Evolutionary conservation across 306 rosid genomes (phyloP).

Genomic region (Sophora flavescens): DNA sequence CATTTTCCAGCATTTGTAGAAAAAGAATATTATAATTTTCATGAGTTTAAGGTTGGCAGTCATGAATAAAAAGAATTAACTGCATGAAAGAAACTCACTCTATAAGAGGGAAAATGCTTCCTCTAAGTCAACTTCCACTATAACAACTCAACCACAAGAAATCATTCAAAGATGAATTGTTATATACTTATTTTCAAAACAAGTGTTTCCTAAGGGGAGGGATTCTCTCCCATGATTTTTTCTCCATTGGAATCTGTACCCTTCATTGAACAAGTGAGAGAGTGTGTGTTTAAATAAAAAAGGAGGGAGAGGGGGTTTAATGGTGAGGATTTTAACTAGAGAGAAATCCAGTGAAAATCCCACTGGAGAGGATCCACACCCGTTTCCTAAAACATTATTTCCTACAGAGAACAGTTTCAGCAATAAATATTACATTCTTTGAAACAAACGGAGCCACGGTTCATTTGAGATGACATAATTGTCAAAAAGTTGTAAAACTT

Average conservation of each 20-base stretch:
- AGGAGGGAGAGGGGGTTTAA: no score
- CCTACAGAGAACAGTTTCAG: slow-evolving; percentile 18
- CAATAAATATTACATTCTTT: slow-evolving; percentile 21
- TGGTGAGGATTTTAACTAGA: no score
- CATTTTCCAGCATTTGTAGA: background rate
- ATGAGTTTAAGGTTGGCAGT: background rate
- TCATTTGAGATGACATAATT: slow-evolving; percentile 19
- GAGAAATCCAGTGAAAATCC: no score
- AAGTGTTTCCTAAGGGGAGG: background rate
- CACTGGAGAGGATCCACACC: no score
- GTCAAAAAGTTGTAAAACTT: slow-evolving; percentile 8
- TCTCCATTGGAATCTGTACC: no score
- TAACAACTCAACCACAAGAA: background rate
- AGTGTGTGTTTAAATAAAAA: no score
- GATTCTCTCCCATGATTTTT: no score
- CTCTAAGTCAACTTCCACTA: slow-evolving; percentile 2
- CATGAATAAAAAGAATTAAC: background rate
- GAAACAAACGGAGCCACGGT: background rate
- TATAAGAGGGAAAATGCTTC: background rate
- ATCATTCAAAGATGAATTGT: background rate
- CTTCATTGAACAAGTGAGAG: no score
- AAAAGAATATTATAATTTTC: background rate
- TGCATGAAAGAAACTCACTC: background rate
- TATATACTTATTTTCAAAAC: background rate
- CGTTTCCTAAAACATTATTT: slow-evolving; percentile 7